Evolutionary conservation across 1,284 basidiomycete genomes (phyloP).

Genomic region (Fomes fomentarius): DNA sequence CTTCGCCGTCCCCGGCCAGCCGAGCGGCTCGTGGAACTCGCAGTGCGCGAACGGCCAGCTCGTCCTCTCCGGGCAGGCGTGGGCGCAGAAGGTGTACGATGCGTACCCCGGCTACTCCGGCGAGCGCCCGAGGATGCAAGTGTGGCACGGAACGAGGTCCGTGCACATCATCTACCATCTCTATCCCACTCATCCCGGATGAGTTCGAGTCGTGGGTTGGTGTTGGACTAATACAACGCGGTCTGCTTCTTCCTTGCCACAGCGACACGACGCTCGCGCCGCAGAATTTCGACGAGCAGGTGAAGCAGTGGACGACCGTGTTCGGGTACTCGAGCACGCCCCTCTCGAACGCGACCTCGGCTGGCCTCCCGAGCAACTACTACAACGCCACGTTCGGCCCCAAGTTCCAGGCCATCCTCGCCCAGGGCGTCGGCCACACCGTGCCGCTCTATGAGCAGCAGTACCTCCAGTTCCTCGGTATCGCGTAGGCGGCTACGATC

Average conservation of each 20-base stretch:
- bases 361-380: conserved; percentile 38
- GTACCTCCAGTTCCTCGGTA: conserved; percentile 21
- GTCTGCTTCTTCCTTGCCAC: conserved; percentile 34
- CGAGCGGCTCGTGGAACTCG: conserved; percentile 49
- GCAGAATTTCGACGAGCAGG: conserved; percentile 52
- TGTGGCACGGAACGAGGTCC: conserved; percentile 58
- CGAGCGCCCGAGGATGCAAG: conserved; percentile 50
- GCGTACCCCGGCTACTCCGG: conserved; percentile 57
- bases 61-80: conserved; percentile 49
- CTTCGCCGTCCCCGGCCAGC: conserved; percentile 46
- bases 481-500: conserved; percentile 14
- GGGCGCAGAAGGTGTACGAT: conserved; percentile 48
- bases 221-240: too few species aligned
- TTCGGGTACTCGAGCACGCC: conserved; percentile 26
- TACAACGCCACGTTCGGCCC: conserved; percentile 48
- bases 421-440: conserved; percentile 47
- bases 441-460: conserved; percentile 34
- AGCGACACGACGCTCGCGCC: conserved; percentile 53
- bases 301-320: conserved; percentile 37
- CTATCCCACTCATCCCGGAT: too few species aligned
- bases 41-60: conserved; percentile 43
- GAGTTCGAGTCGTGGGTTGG: too few species aligned
- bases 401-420: conserved; percentile 48
- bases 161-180: too few species aligned
- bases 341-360: conserved; percentile 33